Evolutionary conservation across 2,329 filamentous ascomycete species (phyloP).

Genomic region (Diaporthe velutina): DNA sequence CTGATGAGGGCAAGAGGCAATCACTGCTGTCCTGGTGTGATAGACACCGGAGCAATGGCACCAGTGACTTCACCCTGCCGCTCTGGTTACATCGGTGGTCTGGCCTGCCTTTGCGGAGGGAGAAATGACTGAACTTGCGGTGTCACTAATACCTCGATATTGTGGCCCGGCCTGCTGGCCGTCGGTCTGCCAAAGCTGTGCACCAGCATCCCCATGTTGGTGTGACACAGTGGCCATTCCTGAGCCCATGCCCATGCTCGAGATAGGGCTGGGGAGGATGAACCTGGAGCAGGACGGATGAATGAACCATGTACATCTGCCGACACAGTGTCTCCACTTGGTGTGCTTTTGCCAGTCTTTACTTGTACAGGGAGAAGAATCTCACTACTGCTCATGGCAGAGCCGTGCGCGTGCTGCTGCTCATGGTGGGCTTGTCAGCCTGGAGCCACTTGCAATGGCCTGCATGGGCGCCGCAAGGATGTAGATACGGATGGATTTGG

Average conservation of each 20-base stretch:
- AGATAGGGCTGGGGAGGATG: conserved; percentile 23
- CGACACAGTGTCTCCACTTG: not conserved
- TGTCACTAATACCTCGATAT: conserved; percentile 31
- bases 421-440: conserved; percentile 12
- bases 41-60: conserved; percentile 11
- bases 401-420: conserved; percentile 11
- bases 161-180: conserved; percentile 9
- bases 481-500: not conserved
- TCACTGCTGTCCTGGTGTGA: conserved; percentile 23
- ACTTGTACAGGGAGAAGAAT: conserved; percentile 5
- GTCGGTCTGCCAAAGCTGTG: conserved; percentile 17
- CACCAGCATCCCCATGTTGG: conserved; percentile 28
- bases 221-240: conserved; percentile 23
- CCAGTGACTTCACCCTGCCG: conserved; percentile 21
- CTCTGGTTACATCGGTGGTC: conserved; percentile 37
- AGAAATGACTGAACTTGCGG: not conserved
- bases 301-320: conserved; percentile 13
- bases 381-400: conserved; percentile 1
- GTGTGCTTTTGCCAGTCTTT: not conserved
- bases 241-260: not conserved
- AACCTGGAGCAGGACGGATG: not conserved
- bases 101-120: conserved; percentile 9
- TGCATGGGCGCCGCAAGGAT: not conserved
- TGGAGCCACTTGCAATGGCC: not conserved
- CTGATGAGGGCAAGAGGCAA: conserved; percentile 17